These are phyloP conservation scores for Chalciporus sp. DNA, from an alignment of 1,284 basidiomycete genomes.

Conservation along the genomic window DNA sequence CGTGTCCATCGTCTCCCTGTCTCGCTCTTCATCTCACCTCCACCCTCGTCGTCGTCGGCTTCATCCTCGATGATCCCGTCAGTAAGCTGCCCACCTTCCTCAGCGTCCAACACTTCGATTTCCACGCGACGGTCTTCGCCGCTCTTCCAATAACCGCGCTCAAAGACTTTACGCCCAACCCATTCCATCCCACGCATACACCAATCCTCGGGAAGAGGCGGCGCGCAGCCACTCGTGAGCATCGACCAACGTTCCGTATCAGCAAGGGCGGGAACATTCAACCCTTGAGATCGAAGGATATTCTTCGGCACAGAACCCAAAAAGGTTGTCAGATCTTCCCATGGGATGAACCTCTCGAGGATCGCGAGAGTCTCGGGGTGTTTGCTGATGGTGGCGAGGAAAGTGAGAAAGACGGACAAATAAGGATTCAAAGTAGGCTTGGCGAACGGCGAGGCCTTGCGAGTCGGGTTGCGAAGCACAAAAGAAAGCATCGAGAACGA, in stretches of 20 bases:
- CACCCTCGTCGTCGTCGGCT: constrained; percentile 54
- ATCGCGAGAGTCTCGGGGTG: constrained; percentile 60
- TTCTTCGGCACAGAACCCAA: constrained; percentile 65
- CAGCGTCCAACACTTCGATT: constrained; percentile 75
- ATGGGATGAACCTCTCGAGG: constrained; percentile 82
- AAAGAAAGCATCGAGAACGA: constrained; percentile 80
- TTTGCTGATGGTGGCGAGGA: constrained; percentile 78
- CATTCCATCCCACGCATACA: constrained; percentile 94
- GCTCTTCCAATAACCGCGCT: constrained; percentile 88
- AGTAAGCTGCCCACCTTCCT: constrained; percentile 56
- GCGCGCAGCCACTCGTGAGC: constrained; percentile 64
- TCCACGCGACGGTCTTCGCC: constrained; percentile 70
- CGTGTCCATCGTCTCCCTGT: constrained; percentile 69
- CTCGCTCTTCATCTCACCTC: constrained; percentile 24
- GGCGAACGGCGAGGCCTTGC: constrained; percentile 56
- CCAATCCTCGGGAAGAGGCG: constrained; percentile 93
- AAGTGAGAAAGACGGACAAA: constrained; percentile 84
- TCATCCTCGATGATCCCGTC: constrained; percentile 85
- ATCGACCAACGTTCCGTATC: constrained; percentile 53
- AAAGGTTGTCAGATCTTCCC: constrained; percentile 75
- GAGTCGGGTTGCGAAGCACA: constrained; percentile 68
- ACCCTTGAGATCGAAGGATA: constrained; percentile 49
- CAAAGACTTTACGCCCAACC: constrained; percentile 87
- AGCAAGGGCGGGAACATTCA: constrained; percentile 27
- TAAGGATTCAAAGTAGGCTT: constrained; percentile 81